phyloP scores from a whole-genome alignment of 2,329 filamentous ascomycete species.

The Aspergillus ruber region DNA sequence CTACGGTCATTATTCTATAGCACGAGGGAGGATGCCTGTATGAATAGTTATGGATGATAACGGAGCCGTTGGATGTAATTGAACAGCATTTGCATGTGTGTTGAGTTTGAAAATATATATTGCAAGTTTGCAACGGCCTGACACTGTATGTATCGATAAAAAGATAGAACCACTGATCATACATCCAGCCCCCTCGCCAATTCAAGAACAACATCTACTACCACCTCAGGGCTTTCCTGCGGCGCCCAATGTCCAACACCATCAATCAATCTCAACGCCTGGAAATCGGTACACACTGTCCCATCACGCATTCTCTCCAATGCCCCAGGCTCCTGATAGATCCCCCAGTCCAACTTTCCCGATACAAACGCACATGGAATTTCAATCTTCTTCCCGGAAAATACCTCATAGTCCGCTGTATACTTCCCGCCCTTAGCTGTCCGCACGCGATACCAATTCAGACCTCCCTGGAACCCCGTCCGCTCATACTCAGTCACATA shows the following conservation, averaged over 20 bases:
- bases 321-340: conserved; percentile 59
- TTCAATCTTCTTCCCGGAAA: conserved; percentile 55
- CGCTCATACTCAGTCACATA: conserved; percentile 57
- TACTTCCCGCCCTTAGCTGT: conserved; percentile 44
- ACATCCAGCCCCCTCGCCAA: conserved; percentile 37
- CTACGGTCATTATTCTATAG: too few relatives aligned
- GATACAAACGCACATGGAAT: conserved; percentile 58
- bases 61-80: too few relatives aligned
- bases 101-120: too few relatives aligned
- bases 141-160: too few relatives aligned
- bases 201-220: conserved; percentile 42
- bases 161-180: too few relatives aligned
- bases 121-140: too few relatives aligned
- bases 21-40: too few relatives aligned
- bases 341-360: conserved; percentile 60
- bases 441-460: conserved; percentile 62
- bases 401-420: conserved; percentile 50
- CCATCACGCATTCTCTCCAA: conserved; percentile 48
- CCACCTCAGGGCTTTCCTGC: conserved; percentile 56
- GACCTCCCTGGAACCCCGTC: conserved; percentile 58
- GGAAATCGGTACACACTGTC: conserved; percentile 49
- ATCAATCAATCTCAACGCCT: conserved; percentile 48
- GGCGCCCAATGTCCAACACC: conserved; percentile 65
- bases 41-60: too few relatives aligned
- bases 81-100: too few relatives aligned